Evolutionary conservation across 1,284 basidiomycete species (phyloP).

Genomic region (Lentinus polychrous): DNA sequence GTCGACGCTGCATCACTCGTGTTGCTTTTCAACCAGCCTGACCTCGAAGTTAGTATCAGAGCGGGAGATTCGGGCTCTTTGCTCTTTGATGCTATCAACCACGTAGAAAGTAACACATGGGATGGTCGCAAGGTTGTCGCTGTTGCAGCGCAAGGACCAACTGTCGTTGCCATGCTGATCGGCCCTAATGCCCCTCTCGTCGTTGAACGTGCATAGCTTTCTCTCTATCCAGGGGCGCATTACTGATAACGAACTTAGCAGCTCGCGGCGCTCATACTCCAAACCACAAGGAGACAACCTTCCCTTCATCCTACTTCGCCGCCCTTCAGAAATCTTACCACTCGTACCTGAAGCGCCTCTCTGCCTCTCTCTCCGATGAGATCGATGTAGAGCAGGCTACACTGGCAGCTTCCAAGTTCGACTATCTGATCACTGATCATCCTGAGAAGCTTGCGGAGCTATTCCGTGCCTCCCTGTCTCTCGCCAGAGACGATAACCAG

Average conservation of each 20-base stretch:
- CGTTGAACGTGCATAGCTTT: neutral
- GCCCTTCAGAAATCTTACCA: neutral
- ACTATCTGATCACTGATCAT: neutral
- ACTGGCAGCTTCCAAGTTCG: neutral
- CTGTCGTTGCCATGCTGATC: neutral
- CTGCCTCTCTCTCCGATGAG: neutral
- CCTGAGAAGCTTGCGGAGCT: neutral
- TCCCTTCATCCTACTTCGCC: conserved; percentile 1
- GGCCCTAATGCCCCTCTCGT: neutral
- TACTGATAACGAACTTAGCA: no score
- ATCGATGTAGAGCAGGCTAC: neutral
- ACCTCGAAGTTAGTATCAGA: neutral
- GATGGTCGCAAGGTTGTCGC: neutral
- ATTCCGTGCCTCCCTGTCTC: neutral
- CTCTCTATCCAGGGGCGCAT: no score
- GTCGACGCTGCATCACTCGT: neutral
- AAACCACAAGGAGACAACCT: no score
- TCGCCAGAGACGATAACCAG: neutral
- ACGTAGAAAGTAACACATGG: neutral
- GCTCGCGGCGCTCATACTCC: no score
- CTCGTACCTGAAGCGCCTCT: neutral
- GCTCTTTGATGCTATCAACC: neutral
- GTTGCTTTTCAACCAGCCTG: neutral
- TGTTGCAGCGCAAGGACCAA: neutral
- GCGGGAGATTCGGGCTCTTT: neutral